Evolutionary conservation across 257 asterid genomes (phyloP).

Genomic region (Anisodus acutangulus): DNA sequence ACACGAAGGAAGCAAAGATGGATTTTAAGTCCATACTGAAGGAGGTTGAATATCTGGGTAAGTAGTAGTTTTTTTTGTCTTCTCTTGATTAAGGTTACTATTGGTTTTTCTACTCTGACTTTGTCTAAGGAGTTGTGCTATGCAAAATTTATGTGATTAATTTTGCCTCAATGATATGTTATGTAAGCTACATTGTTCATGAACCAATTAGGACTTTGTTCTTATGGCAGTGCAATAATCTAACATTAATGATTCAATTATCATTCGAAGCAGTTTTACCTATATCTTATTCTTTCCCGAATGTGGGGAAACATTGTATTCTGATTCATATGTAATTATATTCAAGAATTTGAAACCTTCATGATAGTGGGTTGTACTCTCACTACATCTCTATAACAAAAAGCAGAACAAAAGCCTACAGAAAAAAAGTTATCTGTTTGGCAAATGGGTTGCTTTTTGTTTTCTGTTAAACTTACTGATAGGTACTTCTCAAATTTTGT

Average conservation of each 20-base stretch:
- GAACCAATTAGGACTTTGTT: conserved; percentile 6
- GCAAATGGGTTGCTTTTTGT: background rate
- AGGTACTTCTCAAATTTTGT: background rate
- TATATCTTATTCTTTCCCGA: background rate
- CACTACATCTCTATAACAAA: background rate
- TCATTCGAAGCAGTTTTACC: background rate
- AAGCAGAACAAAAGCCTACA: background rate
- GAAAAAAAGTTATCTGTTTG: background rate
- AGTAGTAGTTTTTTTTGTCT: background rate
- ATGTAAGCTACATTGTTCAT: background rate
- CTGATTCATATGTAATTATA: background rate
- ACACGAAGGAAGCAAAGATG: conserved; percentile 42
- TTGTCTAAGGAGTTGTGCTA: background rate
- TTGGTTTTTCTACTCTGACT: background rate
- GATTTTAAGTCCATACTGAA: conserved; percentile 63
- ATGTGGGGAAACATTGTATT: background rate
- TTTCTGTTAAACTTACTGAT: background rate
- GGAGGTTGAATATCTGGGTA: conserved; percentile 68
- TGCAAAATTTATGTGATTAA: conserved; percentile 14
- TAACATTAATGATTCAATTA: conserved; percentile 3
- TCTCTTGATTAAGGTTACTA: background rate
- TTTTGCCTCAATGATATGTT: background rate
- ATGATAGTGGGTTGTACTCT: background rate
- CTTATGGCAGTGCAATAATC: background rate
- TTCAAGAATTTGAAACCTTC: background rate